phyloP scores from a whole-genome alignment of 169 alveolate genomes.

The Plasmodium vinckei region DNA sequence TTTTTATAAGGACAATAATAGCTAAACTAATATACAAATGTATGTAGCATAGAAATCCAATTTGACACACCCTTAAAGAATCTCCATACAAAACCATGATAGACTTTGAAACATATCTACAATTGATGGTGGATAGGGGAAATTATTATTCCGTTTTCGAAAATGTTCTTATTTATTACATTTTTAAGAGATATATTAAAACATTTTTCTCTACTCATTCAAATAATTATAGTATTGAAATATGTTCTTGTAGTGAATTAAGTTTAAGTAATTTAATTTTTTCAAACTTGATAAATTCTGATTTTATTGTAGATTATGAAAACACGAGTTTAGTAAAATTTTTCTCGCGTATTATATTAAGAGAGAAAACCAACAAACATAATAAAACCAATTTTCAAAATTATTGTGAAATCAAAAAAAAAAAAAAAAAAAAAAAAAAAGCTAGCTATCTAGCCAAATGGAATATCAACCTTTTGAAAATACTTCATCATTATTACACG shows the following conservation, averaged over 20 bases:
- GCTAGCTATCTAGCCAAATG: background rate
- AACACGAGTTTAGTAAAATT: background rate
- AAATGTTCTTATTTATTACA: conserved; percentile 22
- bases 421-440: no score
- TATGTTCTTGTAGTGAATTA: conserved; percentile 57
- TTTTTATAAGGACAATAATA: no score
- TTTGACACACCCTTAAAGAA: no score
- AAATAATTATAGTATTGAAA: conserved; percentile 30
- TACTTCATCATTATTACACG: conserved; percentile 6
- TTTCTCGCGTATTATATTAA: conserved; percentile 15
- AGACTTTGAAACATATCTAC: conserved; percentile 2
- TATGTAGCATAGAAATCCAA: no score
- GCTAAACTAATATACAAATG: no score
- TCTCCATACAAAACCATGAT: conserved; percentile 12
- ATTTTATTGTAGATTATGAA: background rate
- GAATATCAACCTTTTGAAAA: conserved; percentile 47
- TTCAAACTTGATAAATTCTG: conserved; percentile 27
- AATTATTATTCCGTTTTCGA: conserved; percentile 27
- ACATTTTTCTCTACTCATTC: background rate
- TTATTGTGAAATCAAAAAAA: no score
- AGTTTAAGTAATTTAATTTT: conserved; percentile 26
- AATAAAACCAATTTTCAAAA: background rate
- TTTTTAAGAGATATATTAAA: conserved; percentile 3
- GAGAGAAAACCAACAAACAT: background rate
- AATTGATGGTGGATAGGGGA: background rate